A percentile compares a stretch with the other conserved stretches of the same genome.
Evolutionary conservation across 192 early-diverging fungal genomes (phyloP).

Genomic region (Backusella macrospora): DNA sequence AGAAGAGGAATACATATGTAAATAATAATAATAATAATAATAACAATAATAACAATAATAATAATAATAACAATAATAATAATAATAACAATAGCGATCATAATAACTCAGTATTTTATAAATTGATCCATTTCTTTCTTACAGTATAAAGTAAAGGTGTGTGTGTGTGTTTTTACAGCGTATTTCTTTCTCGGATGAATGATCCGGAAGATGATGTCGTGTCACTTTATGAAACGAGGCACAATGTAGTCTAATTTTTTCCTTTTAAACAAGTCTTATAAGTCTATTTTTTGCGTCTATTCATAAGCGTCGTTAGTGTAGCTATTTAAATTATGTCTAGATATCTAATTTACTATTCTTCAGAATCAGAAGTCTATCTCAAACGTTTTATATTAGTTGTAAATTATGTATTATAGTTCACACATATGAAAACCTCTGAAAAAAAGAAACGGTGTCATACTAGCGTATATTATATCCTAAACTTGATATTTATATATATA

Average conservation of each 20-base stretch:
- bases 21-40: too few species aligned
- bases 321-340: slow-evolving; percentile 7
- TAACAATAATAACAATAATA: too few species aligned
- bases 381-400: not conserved
- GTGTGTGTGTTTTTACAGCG: too few species aligned
- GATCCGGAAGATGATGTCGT: slow-evolving; percentile 1
- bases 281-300: not conserved
- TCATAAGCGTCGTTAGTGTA: not conserved
- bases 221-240: slow-evolving; percentile 14
- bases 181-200: not conserved
- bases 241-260: not conserved
- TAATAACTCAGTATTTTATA: not conserved
- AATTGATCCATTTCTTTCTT: not conserved
- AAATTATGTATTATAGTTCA: not conserved
- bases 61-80: too few species aligned
- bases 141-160: not conserved
- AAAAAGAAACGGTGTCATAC: too few species aligned
- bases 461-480: too few species aligned
- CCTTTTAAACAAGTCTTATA: not conserved
- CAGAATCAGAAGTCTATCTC: not conserved
- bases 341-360: not conserved
- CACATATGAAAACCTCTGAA: not conserved
- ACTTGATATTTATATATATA: too few species aligned
- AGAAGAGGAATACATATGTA: too few species aligned
- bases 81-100: too few species aligned